Evolutionary conservation across 441 rosid species (phyloP), one percentile per base, ranked within the genome.

Genomic region (Jatropha multifida): DNA sequence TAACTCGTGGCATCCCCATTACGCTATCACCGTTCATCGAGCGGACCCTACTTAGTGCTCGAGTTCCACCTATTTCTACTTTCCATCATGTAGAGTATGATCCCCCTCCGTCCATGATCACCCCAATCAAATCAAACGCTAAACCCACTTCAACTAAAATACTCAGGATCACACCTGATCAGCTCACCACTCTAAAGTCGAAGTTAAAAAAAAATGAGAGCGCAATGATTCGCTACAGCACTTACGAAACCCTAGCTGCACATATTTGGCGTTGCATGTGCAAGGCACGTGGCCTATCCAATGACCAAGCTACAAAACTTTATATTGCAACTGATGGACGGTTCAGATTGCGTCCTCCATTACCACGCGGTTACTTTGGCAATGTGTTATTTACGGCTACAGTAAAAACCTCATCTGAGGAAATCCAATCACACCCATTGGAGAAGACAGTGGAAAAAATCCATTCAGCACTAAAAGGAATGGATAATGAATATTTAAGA

Each of bases 201-300:
- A 72, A 65, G 62, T 58, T 13, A 13, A 66, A 10, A 7, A 72
- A 72, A 10, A n/a, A 0, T 17, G 56, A 63, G 13, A n/a, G 13
- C 1, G 15, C 11, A 15, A 3, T 3, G 13, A 56, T 17, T 11
- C 58, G n/a, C 0, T 49, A 55, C 3, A 77, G 68, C 51, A 65
- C 80, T 2, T 77, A 27, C 0, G 76, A 77, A 56, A 38, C 46
- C 54, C 44, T 72, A 7, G 18, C 73, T 2, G 72, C 76, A 8
- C 80, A 77, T 9, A 56, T 66, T 15, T 77, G 80, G 80, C 60
- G 49, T 0, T 77, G 76, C 68, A 58, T 38, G 42, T 65, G 76
- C 54, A 65, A 56, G 51, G 72, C 76, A 37, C 76, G 76, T 3
- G 60, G n/a, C 0, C 23, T 77, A 4, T 3, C 26, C 1, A 11